phyloP scores from a whole-genome alignment of 2,329 filamentous ascomycete genomes.

The Penicillium sp. region DNA sequence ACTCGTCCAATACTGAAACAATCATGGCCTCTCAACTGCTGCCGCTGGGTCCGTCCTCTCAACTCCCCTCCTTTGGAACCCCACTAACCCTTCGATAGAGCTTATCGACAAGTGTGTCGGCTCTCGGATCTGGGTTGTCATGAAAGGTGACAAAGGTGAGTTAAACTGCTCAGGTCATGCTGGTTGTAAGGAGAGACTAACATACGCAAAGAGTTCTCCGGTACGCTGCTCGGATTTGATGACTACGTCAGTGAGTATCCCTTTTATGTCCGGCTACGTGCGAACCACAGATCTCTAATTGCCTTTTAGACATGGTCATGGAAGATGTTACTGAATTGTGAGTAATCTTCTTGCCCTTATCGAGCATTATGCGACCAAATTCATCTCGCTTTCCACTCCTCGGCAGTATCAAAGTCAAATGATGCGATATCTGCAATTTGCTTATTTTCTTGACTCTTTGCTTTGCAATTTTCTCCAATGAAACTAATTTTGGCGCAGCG shows the following conservation, averaged over 20 bases:
- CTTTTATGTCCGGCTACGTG: background rate
- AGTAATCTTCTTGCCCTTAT: slow-evolving; percentile 28
- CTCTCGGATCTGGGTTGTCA: slow-evolving; percentile 96
- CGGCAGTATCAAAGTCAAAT: background rate
- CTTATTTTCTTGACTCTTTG: background rate
- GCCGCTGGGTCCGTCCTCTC: slow-evolving; percentile 60
- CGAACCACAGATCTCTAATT: slow-evolving; percentile 13
- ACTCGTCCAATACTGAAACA: background rate
- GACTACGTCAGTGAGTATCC: slow-evolving; percentile 95
- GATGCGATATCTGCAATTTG: background rate
- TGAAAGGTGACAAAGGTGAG: slow-evolving; percentile 97
- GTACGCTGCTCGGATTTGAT: slow-evolving; percentile 91
- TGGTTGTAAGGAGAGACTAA: slow-evolving; percentile 11
- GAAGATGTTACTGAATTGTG: slow-evolving; percentile 98
- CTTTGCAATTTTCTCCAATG: background rate
- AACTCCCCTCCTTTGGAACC: slow-evolving; percentile 7
- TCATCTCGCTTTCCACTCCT: background rate
- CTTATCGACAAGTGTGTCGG: slow-evolving; percentile 99
- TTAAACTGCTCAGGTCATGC: background rate
- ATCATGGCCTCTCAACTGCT: slow-evolving; percentile 73
- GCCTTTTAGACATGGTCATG: slow-evolving; percentile 82
- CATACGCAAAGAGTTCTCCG: slow-evolving; percentile 75
- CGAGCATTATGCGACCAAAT: background rate
- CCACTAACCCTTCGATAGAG: slow-evolving; percentile 58
- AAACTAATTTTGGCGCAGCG: slow-evolving; percentile 55